These are phyloP conservation scores for Penicillium sp. DNA, from an alignment of 2,329 filamentous ascomycete genomes.

Conservation along the genomic window DNA sequence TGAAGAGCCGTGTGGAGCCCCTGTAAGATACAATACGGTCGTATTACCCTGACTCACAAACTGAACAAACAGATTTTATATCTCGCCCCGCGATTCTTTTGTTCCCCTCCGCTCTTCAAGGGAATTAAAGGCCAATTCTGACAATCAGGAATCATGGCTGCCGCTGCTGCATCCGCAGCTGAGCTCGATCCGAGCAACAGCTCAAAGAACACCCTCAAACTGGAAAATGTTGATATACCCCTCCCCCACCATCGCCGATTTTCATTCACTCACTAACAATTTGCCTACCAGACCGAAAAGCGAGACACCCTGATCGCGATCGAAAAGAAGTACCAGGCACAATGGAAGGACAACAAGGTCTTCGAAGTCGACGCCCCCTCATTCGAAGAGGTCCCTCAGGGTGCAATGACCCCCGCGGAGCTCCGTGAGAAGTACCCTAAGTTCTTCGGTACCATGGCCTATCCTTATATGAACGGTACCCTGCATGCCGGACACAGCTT, in stretches of 20 bases:
- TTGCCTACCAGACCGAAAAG: conserved; percentile 29
- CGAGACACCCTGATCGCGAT: conserved; percentile 35
- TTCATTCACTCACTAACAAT: conserved; percentile 14
- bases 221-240: conserved; percentile 54
- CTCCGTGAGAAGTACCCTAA: conserved; percentile 81
- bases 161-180: conserved; percentile 52
- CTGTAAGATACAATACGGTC: conserved; percentile 8
- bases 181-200: conserved; percentile 56
- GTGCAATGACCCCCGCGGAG: conserved; percentile 70
- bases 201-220: conserved; percentile 62
- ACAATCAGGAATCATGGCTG: conserved; percentile 39
- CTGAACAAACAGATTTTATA: conserved; percentile 22
- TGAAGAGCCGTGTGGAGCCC: neutral
- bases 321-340: conserved; percentile 89
- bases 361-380: conserved; percentile 87
- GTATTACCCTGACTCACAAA: conserved; percentile 13
- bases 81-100: conserved; percentile 25
- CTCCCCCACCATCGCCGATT: conserved; percentile 25
- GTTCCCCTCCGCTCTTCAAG: conserved; percentile 18
- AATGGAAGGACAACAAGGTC: conserved; percentile 73
- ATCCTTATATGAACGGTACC: conserved; percentile 82
- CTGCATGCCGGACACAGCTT: conserved; percentile 92
- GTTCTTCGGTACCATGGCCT: conserved; percentile 80
- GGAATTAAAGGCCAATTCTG: conserved; percentile 12
- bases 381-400: conserved; percentile 70